Conservation (phyloP, 306 rosid genomes). For the Quercus rubra region DNA sequence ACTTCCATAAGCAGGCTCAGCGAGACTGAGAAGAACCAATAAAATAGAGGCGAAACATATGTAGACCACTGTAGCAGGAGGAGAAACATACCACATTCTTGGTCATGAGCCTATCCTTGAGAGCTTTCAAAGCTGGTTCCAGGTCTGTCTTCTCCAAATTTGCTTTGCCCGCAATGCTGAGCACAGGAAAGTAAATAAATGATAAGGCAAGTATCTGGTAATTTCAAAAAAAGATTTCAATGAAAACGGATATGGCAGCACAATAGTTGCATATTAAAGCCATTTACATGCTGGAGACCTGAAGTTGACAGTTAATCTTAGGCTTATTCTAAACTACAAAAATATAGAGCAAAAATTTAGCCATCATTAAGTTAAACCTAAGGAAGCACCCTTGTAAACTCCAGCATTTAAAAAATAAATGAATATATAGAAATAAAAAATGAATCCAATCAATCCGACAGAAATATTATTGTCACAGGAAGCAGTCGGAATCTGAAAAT, state of each 20-base stretch:
- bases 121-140: constrained; percentile 94
- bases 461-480: background rate
- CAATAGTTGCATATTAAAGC: background rate
- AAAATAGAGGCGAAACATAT: background rate
- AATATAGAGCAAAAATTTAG: background rate
- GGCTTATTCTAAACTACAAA: background rate
- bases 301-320: background rate
- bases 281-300: background rate
- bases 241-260: background rate
- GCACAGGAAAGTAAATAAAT: constrained; percentile 17
- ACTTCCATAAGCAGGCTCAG: constrained; percentile 15
- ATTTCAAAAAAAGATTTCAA: background rate
- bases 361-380: background rate
- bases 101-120: constrained; percentile 97
- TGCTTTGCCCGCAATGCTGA: constrained; percentile 95
- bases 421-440: background rate
- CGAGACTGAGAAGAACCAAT: constrained; percentile 1
- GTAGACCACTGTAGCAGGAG: background rate
- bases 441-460: background rate
- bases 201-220: background rate
- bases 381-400: background rate
- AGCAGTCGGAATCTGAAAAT: background rate
- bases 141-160: constrained; percentile 93
- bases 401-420: background rate
- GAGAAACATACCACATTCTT: constrained; percentile 87